Base-by-base conservation (phyloP, 2,329 filamentous ascomycete genomes). In the Fusarium paranaense region DNA sequence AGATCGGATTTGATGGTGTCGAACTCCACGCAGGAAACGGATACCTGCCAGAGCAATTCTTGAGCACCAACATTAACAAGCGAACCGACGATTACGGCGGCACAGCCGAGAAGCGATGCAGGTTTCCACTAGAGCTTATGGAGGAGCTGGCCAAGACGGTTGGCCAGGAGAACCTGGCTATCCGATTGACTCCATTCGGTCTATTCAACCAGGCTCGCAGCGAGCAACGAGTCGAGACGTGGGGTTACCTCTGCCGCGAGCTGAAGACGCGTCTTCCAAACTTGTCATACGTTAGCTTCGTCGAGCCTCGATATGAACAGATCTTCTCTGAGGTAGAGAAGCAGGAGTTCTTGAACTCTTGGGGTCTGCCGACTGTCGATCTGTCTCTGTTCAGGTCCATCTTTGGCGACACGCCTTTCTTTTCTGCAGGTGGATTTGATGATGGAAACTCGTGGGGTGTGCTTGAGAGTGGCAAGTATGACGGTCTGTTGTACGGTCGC, bases 111-210 rank as follows among this genome's bases (percentile, higher is more conserved):
- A 80, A 79, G 65, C 78, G 82, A 10, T 84, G 85, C 69, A 85
- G 83, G 6, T 92, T 93, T 73, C 85, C 85, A 1, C 78, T 91
- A 3, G 88, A 90, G 72, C 82, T 91, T n/a, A 87, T 88, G 77
- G 80, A 83, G 76, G 83, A 62, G 6, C 65, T 89, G 18, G 83
- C 85, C 0, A 73, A 81, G 37, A 81, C 82, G 0, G 79, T 89
- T 3, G 87, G 88, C 2, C 79, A 85, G 25, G 82, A 86, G 3
- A 86, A 84, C 50, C 45, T 87, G 33, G 81, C 83, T 4, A 85
- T 88, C 47, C 82, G 87, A 5, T 78, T 88, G 11, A 83, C 83
- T 1, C 87, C 86, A 0, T 87, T 87, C 69, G 86, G 87, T 4
- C 74, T 88, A 4, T 90, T 86, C 75, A 89, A 90, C 64, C 86